phyloP scores from a whole-genome alignment of 441 rosid genomes.

The Macaranga tanarius region DNA sequence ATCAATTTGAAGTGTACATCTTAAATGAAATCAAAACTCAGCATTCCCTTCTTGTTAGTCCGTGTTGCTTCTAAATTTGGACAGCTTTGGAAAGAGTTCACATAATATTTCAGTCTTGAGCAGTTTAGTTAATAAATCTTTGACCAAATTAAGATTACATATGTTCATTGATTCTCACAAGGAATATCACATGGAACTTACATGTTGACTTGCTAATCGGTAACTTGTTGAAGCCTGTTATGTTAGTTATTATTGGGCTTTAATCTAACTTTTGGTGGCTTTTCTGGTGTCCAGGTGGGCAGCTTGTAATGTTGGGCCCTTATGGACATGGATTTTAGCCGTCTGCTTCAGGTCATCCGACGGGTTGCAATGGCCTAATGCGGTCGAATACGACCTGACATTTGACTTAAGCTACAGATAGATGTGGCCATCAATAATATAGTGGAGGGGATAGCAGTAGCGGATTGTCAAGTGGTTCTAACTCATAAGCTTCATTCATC shows the following conservation, averaged over 20 bases:
- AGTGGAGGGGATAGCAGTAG: neutral
- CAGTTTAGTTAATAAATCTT: neutral
- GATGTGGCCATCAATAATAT: neutral
- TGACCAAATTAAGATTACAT: neutral
- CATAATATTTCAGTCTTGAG: no score
- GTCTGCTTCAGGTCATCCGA: neutral
- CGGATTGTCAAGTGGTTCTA: neutral
- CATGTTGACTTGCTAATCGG: neutral
- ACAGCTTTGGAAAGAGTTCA: no score
- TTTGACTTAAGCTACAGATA: neutral
- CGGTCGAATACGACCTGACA: neutral
- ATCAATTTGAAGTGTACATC: no score
- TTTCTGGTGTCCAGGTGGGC: neutral
- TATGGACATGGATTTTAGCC: neutral
- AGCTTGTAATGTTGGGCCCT: neutral
- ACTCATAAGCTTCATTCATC: neutral
- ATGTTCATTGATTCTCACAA: neutral
- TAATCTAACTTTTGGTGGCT: neutral
- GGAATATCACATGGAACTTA: neutral
- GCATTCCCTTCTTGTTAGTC: no score
- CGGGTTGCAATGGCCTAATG: no score
- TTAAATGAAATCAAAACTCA: no score
- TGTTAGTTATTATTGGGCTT: no score
- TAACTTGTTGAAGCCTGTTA: neutral
- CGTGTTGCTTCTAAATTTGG: no score